Evolutionary conservation across 139 green algal species (phyloP), one percentile per base, ranked within the genome.

Genomic region (Chlamydomonas schloesseri): DNA sequence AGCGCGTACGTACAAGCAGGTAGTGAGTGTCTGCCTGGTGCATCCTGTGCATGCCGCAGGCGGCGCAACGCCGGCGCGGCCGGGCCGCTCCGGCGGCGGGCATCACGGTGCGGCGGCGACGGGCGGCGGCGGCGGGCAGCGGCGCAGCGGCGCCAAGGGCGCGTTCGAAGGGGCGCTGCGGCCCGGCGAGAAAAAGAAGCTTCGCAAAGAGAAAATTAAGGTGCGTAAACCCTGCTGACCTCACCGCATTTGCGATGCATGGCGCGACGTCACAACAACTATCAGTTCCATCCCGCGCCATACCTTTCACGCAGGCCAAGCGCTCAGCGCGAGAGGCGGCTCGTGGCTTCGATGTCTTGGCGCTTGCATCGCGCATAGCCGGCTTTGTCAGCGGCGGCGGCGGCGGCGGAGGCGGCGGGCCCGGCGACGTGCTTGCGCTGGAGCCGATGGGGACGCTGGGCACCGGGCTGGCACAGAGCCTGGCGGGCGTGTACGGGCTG

Each of bases 131-230:
- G 21, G 42, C 24, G 13, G n/a, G 20, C 73, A 79, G 74, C 79
- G 81, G 82, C 78, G 79, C 23, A 83, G 72, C n/a, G 21, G 82
- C 53, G 88, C 73, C 0, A 81, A 80, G 81, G 88, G 91, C 42
- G 91, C 88, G 2, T 42, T 77, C 34, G 55, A 33, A 50, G 91
- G 91, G 8, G 82, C 91, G 83, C 87, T 94, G 62, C 71, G 84
- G 71, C 91, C 91, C 18, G 91, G 91, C 0, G 91, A 92, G 68
- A 92, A 92, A 75, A 90, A 90, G 87, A 42, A 82, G 50, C 84
- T 94, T 14, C 76, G 84, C 31, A 82, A 74, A 37, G 87, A 90
- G 29, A 92, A 91, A 81, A 89, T 91, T 1, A 34, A 88, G 74
- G 87, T 88, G 60, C 14, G 82, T n/a, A n/a, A n/a, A n/a, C n/a